Evolutionary conservation across 345 rosid genomes (phyloP).

Genomic region (Citrus trifoliata): DNA sequence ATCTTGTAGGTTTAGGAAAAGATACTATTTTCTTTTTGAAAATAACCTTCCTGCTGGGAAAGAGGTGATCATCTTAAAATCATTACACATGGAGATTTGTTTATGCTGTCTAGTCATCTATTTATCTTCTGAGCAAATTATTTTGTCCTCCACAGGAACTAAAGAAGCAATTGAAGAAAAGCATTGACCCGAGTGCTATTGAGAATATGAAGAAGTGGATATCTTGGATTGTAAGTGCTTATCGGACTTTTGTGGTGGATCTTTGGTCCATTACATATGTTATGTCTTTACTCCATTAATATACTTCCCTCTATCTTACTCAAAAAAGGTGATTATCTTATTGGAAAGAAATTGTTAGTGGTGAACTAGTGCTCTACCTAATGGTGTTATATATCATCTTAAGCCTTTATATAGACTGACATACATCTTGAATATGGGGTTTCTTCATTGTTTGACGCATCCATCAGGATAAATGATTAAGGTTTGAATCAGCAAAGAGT

Average conservation of each 20-base stretch:
- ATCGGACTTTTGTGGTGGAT: too few relatives aligned
- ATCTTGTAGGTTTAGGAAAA: constrained; percentile 62
- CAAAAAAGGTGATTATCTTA: background rate
- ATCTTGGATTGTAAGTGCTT: constrained; percentile 59
- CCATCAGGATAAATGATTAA: constrained; percentile 69
- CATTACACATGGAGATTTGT: background rate
- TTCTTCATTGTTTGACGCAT: constrained; percentile 1
- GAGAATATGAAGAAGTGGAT: constrained; percentile 37
- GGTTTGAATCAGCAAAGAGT: constrained; percentile 37
- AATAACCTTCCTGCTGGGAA: constrained; percentile 61
- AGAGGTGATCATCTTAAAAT: constrained; percentile 35
- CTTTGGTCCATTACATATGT: too few relatives aligned
- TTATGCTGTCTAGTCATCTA: background rate
- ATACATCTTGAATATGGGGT: constrained; percentile 11
- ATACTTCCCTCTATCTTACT: too few relatives aligned
- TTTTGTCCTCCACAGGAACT: constrained; percentile 29
- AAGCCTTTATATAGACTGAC: background rate
- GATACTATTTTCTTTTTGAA: constrained; percentile 67
- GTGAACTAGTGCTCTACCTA: background rate
- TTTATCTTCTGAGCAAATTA: background rate
- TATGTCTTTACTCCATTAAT: too few relatives aligned
- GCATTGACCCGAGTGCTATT: constrained; percentile 28
- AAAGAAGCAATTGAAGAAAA: constrained; percentile 44
- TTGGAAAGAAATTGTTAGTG: background rate
- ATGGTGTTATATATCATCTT: background rate